phyloP scores from a whole-genome alignment of 1,139 yeast genomes.

The Blastobotrys elegans region DNA sequence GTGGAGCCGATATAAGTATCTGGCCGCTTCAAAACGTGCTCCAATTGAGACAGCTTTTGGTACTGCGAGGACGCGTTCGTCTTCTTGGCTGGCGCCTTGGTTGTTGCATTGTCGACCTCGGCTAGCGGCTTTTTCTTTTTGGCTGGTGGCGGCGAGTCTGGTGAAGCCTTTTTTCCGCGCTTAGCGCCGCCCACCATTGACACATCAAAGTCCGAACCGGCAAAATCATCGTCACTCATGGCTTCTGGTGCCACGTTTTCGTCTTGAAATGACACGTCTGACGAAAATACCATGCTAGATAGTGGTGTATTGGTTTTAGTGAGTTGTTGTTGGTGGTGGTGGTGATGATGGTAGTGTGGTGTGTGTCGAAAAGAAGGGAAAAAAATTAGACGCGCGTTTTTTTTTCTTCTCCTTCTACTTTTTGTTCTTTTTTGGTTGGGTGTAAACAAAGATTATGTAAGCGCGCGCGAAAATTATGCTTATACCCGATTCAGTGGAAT shows the following conservation, averaged over 20 bases:
- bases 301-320: too few relatives aligned
- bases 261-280: constrained; percentile 30
- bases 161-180: constrained; percentile 14
- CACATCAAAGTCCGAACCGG: constrained; percentile 24
- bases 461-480: too few relatives aligned
- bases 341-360: neutral
- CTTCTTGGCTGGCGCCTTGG: constrained; percentile 11
- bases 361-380: neutral
- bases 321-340: too few relatives aligned
- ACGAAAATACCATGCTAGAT: neutral
- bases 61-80: constrained; percentile 72
- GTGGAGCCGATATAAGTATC: constrained; percentile 97
- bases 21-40: constrained; percentile 94
- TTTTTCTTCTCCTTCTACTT: too few relatives aligned
- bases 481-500: too few relatives aligned
- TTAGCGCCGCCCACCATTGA: constrained; percentile 17
- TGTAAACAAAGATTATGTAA: neutral
- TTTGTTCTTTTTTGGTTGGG: too few relatives aligned
- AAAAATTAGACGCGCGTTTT: neutral
- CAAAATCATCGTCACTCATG: constrained; percentile 16
- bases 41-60: constrained; percentile 89
- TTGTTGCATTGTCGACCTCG: neutral
- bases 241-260: constrained; percentile 21
- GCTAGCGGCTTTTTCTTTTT: constrained; percentile 14
- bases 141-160: constrained; percentile 13